Evolutionary conservation across 768 basidiomycete species (phyloP), one percentile per base, ranked within the genome.

Genomic region (Lactifluus echinatus): DNA sequence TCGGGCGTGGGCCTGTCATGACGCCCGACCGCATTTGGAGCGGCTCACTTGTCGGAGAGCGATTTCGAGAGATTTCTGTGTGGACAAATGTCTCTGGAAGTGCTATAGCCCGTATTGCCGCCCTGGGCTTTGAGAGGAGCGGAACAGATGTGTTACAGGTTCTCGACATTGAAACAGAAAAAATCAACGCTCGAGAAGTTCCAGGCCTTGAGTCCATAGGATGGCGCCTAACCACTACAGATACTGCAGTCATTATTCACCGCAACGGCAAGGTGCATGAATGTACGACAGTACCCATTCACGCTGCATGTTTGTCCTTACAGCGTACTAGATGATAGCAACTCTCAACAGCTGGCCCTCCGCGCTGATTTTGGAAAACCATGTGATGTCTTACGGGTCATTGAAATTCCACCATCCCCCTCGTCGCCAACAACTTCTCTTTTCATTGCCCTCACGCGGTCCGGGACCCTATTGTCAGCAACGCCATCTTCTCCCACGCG

Each of bases 1-100:
- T 79, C 11, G 82, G 82, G 5, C 75, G 72, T 0, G 79, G 73
- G 24, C 82, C 83, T 51, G 74, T 79, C 4, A 81, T 88, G 79
- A 71, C 81, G 50, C 87, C 86, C 65, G 50, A 56, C 68, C 12
- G 79, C 73, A 71, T 74, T 66, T 51, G 65, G 66, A 34, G 55
- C 36, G 63, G 67, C 14, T 11, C 36, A 3, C 48, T 60, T 2
- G 51, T 51, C 2, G 55, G 61, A 11, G 56, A 31, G n/a, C 37
- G 28, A 33, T 63, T 63, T n/a, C 52, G 62, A 21, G 59, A 63
- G 42, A 47, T 63, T 12, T 26, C 51, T 15, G 29, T 48, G 21
- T 56, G 45, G 52, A 63, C 52, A 12, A 24, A 52, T 19, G 14
- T 5, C 44, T 23, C 49, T 17, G 52, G 52, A 14, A 26, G 24